Conservation (phyloP, 1,284 basidiomycete species). For the Ceratobasidium sp. region DNA sequence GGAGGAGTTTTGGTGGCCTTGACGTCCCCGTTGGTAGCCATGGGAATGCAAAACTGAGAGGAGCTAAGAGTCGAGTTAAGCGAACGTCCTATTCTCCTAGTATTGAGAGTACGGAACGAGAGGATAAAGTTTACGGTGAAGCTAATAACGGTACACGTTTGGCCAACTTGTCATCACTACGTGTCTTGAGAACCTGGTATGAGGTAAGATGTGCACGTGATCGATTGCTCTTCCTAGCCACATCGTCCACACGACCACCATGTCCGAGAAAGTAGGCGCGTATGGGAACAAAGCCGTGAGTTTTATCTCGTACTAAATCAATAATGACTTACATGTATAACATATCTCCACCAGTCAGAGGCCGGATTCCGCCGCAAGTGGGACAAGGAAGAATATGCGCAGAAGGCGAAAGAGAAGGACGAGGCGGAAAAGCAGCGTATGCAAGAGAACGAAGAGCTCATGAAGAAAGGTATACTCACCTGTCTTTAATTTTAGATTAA, state of each 20-base stretch:
- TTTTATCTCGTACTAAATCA: not conserved
- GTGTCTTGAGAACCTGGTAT: constrained; percentile 25
- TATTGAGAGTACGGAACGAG: not conserved
- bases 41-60: not conserved
- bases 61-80: constrained; percentile 12
- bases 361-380: constrained; percentile 70
- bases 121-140: constrained; percentile 6
- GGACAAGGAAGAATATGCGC: constrained; percentile 84
- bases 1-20: constrained; percentile 7
- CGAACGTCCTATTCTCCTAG: constrained; percentile 12
- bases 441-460: constrained; percentile 83
- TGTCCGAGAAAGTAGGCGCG: constrained; percentile 71
- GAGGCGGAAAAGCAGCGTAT: constrained; percentile 80
- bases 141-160: constrained; percentile 5
- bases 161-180: constrained; percentile 39
- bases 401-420: constrained; percentile 78
- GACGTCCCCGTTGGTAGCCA: not conserved
- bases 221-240: not conserved
- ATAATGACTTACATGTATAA: not conserved
- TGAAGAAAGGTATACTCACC: constrained; percentile 74
- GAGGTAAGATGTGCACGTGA: constrained; percentile 32
- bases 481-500: constrained; percentile 12
- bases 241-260: constrained; percentile 49
- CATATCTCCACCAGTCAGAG: constrained; percentile 5
- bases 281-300: constrained; percentile 65